Evolutionary conservation across 495 filamentous ascomycete species (phyloP).

Genomic region (Parachaetomium inaequale): DNA sequence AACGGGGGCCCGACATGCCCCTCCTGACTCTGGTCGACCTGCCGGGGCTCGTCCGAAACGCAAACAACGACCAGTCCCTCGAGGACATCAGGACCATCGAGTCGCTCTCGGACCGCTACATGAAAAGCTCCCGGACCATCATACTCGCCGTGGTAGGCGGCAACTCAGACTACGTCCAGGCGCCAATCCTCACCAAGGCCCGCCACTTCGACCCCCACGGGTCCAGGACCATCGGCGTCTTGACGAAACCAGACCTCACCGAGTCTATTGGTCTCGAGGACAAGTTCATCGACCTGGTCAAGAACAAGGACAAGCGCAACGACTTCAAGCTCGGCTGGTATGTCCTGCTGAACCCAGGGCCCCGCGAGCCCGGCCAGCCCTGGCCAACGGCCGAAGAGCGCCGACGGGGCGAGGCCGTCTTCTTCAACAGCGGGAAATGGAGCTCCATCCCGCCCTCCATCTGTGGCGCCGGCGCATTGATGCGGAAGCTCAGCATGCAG

Average conservation of each 20-base stretch:
- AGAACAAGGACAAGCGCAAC: slow-evolving; percentile 53
- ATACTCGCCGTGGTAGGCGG: slow-evolving; percentile 53
- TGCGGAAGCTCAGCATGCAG: slow-evolving; percentile 37
- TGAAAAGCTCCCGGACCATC: slow-evolving; percentile 49
- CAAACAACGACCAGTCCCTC: slow-evolving; percentile 46
- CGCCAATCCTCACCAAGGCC: slow-evolving; percentile 46
- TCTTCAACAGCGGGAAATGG: slow-evolving; percentile 46
- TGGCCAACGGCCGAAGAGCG: slow-evolving; percentile 35
- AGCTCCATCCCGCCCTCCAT: slow-evolving; percentile 30
- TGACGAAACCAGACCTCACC: slow-evolving; percentile 52
- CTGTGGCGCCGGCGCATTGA: slow-evolving; percentile 35
- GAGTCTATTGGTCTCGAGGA: slow-evolving; percentile 44
- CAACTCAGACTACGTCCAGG: slow-evolving; percentile 50
- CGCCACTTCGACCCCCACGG: slow-evolving; percentile 44
- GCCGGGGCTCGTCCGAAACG: slow-evolving; percentile 50
- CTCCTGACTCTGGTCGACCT: slow-evolving; percentile 56
- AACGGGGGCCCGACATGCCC: slow-evolving; percentile 50
- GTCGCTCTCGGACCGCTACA: slow-evolving; percentile 47
- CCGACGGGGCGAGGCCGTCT: slow-evolving; percentile 28
- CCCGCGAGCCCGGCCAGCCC: slow-evolving; percentile 37
- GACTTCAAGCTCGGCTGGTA: slow-evolving; percentile 62
- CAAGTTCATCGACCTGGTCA: slow-evolving; percentile 51
- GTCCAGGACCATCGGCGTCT: slow-evolving; percentile 47
- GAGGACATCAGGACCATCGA: slow-evolving; percentile 47
- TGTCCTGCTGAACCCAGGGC: slow-evolving; percentile 52